Conservation (phyloP, 805 yeast genomes). For the Nakazawaea ishiwadae region DNA sequence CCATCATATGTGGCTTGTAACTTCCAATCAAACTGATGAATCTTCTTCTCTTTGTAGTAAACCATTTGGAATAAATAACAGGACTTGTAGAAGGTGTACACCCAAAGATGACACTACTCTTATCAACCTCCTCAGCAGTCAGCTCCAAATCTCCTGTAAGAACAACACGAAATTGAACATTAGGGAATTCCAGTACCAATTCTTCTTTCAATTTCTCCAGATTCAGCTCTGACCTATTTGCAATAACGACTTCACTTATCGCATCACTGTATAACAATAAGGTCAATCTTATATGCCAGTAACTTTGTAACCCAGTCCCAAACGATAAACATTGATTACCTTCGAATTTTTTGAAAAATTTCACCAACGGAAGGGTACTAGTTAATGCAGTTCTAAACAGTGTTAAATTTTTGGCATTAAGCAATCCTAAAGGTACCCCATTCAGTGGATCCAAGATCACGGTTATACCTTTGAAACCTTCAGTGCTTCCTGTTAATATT, state of each 20-base stretch:
- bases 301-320: conserved; percentile 63
- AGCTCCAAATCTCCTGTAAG: conserved; percentile 16
- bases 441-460: conserved; percentile 43
- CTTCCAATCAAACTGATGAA: conserved; percentile 62
- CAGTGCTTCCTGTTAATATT: conserved; percentile 50
- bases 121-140: conserved; percentile 24
- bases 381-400: conserved; percentile 67
- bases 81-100: conserved; percentile 57
- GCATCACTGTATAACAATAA: conserved; percentile 32
- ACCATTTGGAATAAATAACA: conserved; percentile 28
- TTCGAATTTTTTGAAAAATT: conserved; percentile 24
- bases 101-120: conserved; percentile 48
- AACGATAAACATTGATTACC: conserved; percentile 32
- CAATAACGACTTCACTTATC: conserved; percentile 37
- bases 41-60: conserved; percentile 23
- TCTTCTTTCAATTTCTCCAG: conserved; percentile 27
- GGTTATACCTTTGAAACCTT: conserved; percentile 58
- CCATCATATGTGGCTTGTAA: conserved; percentile 64
- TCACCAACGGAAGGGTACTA: conserved; percentile 41
- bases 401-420: conserved; percentile 56
- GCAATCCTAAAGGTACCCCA: conserved; percentile 47
- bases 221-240: conserved; percentile 38
- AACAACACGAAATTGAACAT: conserved; percentile 21
- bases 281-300: conserved; percentile 54
- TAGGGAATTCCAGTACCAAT: conserved; percentile 26